Conservation (phyloP, 2,329 filamentous ascomycete species). For the Cladorrhinum sp. region DNA sequence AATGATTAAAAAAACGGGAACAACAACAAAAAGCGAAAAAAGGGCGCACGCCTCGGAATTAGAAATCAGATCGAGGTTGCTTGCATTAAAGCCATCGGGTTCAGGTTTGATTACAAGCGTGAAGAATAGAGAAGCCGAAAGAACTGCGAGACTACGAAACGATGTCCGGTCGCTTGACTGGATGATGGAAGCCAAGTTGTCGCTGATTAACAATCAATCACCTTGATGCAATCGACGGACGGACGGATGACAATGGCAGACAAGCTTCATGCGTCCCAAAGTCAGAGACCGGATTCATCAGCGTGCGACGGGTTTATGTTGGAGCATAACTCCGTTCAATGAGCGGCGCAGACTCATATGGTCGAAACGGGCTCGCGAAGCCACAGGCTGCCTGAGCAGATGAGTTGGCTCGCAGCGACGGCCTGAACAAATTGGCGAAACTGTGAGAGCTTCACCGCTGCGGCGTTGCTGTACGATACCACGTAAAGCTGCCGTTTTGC, state of each 20-base stretch:
- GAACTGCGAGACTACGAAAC: not conserved
- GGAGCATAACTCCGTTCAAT: conserved; percentile 17
- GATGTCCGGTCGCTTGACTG: not conserved
- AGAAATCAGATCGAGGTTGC: not conserved
- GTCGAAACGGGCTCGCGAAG: conserved; percentile 14
- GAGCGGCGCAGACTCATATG: conserved; percentile 1
- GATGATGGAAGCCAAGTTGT: not conserved
- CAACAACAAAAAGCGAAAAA: not conserved
- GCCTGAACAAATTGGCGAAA: conserved; percentile 12
- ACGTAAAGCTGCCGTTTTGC: conserved; percentile 14
- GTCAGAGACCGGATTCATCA: conserved; percentile 15
- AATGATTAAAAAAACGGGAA: not conserved
- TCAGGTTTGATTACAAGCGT: not conserved
- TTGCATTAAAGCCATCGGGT: not conserved
- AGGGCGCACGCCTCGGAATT: not conserved
- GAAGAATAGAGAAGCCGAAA: not conserved
- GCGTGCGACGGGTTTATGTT: conserved; percentile 14
- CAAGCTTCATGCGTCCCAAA: conserved; percentile 9
- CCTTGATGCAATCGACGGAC: not conserved
- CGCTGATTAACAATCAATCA: conserved; percentile 16
- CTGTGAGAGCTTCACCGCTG: conserved; percentile 22
- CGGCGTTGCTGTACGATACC: conserved; percentile 19
- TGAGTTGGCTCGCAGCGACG: conserved; percentile 16
- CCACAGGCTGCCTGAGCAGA: not conserved
- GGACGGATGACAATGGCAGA: not conserved